Evolutionary conservation across 2,329 filamentous ascomycete genomes (phyloP).

Genomic region (Nectriaceae sp.): DNA sequence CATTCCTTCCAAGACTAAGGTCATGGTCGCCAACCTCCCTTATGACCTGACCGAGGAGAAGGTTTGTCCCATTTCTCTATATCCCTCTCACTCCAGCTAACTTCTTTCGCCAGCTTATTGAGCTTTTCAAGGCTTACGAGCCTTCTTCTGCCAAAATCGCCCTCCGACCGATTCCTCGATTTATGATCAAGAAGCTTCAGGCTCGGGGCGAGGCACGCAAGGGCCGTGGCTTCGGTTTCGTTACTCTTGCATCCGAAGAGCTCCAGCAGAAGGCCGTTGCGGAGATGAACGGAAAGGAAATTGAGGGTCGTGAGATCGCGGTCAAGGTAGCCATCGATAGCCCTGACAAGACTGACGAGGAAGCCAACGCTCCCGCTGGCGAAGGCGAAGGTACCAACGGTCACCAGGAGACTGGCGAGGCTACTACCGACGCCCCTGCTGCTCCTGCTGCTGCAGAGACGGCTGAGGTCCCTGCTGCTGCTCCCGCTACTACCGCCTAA

Average conservation of each 20-base stretch:
- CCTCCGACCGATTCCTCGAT: constrained; percentile 95
- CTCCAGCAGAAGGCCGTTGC: constrained; percentile 93
- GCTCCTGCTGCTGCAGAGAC: constrained; percentile 30
- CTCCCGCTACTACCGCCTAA: constrained; percentile 33
- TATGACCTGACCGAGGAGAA: constrained; percentile 98
- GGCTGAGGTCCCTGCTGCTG: constrained; percentile 25
- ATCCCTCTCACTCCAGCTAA: constrained; percentile 18
- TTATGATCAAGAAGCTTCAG: constrained; percentile 99
- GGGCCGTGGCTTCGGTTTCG: constrained; percentile 98
- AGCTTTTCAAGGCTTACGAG: constrained; percentile 91
- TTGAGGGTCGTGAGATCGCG: constrained; percentile 97
- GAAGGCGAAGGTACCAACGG: constrained; percentile 47
- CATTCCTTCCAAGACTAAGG: constrained; percentile 98
- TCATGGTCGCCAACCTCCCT: constrained; percentile 99
- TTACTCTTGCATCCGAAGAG: constrained; percentile 93
- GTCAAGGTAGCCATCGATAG: constrained; percentile 99
- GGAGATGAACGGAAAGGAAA: constrained; percentile 99
- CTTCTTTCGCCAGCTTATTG: constrained; percentile 72
- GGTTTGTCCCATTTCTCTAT: constrained; percentile 54
- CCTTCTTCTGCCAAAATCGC: constrained; percentile 97
- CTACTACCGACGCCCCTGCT: constrained; percentile 19
- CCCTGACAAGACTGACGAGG: constrained; percentile 92
- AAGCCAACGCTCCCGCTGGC: constrained; percentile 62
- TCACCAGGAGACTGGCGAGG: constrained; percentile 40
- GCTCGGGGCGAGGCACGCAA: constrained; percentile 97